phyloP scores from a whole-genome alignment of 805 yeast genomes.

The Monosporozyma solicola region DNA sequence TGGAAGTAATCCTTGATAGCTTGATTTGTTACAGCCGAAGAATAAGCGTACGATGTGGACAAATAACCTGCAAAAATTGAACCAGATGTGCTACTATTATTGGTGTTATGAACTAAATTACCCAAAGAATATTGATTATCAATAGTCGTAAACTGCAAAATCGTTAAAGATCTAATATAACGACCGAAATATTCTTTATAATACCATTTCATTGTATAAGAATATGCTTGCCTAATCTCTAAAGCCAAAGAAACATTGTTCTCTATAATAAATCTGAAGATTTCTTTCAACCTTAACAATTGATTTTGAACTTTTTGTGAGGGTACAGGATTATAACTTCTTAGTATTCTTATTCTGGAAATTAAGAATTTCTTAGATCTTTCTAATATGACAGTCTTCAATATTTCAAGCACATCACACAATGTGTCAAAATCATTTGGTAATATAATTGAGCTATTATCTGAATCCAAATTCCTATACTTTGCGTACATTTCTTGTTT shows the following conservation, averaged over 20 bases:
- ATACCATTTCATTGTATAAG: constrained; percentile 90
- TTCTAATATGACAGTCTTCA: constrained; percentile 60
- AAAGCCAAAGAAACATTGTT: constrained; percentile 55
- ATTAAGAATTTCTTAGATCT: constrained; percentile 65
- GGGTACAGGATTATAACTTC: constrained; percentile 50
- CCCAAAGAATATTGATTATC: constrained; percentile 55
- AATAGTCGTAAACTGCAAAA: constrained; percentile 44
- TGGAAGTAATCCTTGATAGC: constrained; percentile 45
- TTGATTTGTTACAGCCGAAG: constrained; percentile 14
- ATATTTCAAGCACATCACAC: constrained; percentile 32
- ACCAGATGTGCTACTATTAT: constrained; percentile 13
- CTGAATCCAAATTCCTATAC: constrained; percentile 22
- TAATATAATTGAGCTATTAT: background rate
- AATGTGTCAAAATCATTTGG: constrained; percentile 24
- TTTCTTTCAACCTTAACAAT: constrained; percentile 53
- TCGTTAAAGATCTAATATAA: constrained; percentile 63
- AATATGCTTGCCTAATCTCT: constrained; percentile 71
- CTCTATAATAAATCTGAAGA: constrained; percentile 45
- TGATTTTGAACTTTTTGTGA: constrained; percentile 69
- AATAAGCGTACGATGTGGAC: constrained; percentile 13
- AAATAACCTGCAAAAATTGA: constrained; percentile 24
- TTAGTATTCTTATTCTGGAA: constrained; percentile 52
- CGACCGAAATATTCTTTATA: constrained; percentile 70
- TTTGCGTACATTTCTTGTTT: constrained; percentile 46
- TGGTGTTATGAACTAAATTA: constrained; percentile 23